phyloP scores from a whole-genome alignment of 139 green algal genomes.

The Tetraselmis chui region DNA sequence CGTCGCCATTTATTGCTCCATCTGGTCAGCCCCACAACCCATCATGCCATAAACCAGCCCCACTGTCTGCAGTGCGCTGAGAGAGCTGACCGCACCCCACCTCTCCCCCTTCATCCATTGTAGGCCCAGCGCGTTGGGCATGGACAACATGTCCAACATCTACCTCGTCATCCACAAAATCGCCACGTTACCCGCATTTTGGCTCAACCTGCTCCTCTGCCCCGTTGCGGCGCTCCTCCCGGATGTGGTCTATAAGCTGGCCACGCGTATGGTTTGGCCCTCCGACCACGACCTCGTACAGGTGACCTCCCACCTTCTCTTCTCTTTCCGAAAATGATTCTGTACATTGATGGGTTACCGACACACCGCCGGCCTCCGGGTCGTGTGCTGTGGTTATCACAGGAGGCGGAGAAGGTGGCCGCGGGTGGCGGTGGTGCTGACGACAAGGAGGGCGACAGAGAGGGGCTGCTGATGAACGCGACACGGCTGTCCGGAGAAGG shows the following conservation, averaged over 20 bases:
- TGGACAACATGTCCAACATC: slow-evolving; percentile 13
- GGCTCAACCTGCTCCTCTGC: slow-evolving; percentile 10
- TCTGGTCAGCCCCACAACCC: slow-evolving; percentile 1
- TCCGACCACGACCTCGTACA: slow-evolving; percentile 13
- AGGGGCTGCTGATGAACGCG: neutral
- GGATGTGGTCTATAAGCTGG: neutral
- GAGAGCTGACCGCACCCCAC: slow-evolving; percentile 1
- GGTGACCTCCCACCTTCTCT: slow-evolving; percentile 1
- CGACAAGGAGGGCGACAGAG: neutral
- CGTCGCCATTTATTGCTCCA: slow-evolving; percentile 26
- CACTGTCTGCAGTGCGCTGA: neutral
- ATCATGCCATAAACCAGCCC: neutral
- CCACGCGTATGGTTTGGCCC: neutral
- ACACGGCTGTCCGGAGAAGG: neutral
- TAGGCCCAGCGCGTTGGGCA: slow-evolving; percentile 1
- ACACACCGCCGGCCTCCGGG: neutral
- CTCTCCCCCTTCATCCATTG: slow-evolving; percentile 20
- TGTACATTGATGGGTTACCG: too few relatives aligned
- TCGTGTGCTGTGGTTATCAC: neutral
- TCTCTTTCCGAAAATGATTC: neutral
- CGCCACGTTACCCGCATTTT: slow-evolving; percentile 6
- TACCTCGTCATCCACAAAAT: slow-evolving; percentile 20
- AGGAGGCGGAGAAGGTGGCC: neutral
- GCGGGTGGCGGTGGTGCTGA: neutral
- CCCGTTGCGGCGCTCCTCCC: slow-evolving; percentile 9